Base-by-base conservation (phyloP, 768 basidiomycete species). In the Russula abietina region DNA sequence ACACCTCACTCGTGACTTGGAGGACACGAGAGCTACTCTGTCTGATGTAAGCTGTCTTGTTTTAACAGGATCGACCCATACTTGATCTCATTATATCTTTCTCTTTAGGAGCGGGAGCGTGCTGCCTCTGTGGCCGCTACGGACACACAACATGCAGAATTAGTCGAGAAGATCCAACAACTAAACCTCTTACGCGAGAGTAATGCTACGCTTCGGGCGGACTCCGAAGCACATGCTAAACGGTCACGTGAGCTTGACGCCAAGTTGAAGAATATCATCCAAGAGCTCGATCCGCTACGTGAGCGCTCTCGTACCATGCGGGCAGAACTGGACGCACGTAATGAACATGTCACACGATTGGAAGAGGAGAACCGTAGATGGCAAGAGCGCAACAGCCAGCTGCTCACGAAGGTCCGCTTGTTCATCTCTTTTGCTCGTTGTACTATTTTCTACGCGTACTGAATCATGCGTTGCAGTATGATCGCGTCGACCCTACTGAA, bases 401-500 rank as follows among this genome's bases (percentile, higher is more conserved):
- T 95, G 24, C 78, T 95, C 55, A 85, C 80, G 75, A 94, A 94
- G 80, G 90, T 89, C 64, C 43, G 73, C 51, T 24, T 14, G 59
- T n/a, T 19, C 9, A 43, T 63, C 30, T 30, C 1, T 48, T 12
- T 24, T 22, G 6, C 24, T 22, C 46, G 28, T 16, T 16, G 33
- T 22, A 32, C 46, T 32, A 45, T 7, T 22, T 4, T 1, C 43
- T 26, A 56, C 43, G 26, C 26, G 54, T 61, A 41, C 33, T 45
- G 50, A 64, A 36, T 39, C 17, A 33, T 43, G 26, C 32, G 0
- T 24, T 62, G 5, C 64, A 91, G 89, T 93, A 93, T 70, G 91
- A 94, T 68, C 89, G 92, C 51, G 87, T 91, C 67, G 92, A 93
- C 71, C 91, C 92, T 19, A 84, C 87, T 2, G 92, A 94, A 69